Evolutionary conservation across 1,139 yeast genomes (phyloP).

Genomic region (Kurtzmaniella quercitrusa): DNA sequence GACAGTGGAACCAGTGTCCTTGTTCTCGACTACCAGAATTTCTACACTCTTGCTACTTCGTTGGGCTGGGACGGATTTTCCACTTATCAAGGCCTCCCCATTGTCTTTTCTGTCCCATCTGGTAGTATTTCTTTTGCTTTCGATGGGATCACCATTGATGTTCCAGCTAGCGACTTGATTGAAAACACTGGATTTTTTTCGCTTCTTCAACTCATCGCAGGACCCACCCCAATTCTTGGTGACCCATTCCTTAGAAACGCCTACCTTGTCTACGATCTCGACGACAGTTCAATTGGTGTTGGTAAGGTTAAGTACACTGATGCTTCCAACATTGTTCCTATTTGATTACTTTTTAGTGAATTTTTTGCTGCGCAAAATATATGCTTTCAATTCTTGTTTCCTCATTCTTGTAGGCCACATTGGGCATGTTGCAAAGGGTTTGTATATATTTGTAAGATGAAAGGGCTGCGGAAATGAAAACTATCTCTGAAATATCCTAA

Average conservation of each 20-base stretch:
- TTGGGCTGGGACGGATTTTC: conserved; percentile 6
- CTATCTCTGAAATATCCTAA: too few species aligned
- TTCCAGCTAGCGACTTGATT: conserved; percentile 9
- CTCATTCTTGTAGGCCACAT: not conserved
- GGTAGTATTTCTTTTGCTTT: conserved; percentile 25
- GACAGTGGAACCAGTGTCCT: conserved; percentile 30
- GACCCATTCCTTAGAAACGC: conserved; percentile 22
- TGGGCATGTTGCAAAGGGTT: too few species aligned
- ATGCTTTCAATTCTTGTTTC: not conserved
- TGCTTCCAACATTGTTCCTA: conserved; percentile 6
- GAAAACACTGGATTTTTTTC: too few species aligned
- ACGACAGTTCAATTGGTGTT: conserved; percentile 18
- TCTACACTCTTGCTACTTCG: conserved; percentile 15
- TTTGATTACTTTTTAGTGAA: not conserved
- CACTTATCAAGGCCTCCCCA: conserved; percentile 14
- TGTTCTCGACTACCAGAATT: conserved; percentile 17
- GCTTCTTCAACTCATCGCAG: not conserved
- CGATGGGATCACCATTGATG: conserved; percentile 9
- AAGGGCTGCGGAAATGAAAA: too few species aligned
- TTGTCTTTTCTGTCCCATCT: conserved; percentile 5
- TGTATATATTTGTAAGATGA: too few species aligned
- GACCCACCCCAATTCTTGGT: conserved; percentile 11
- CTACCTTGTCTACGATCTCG: conserved; percentile 24
- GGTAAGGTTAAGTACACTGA: conserved; percentile 17
- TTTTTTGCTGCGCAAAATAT: not conserved